Evolutionary conservation across 1,284 basidiomycete genomes (phyloP).

Genomic region (Trametes hirsuta): DNA sequence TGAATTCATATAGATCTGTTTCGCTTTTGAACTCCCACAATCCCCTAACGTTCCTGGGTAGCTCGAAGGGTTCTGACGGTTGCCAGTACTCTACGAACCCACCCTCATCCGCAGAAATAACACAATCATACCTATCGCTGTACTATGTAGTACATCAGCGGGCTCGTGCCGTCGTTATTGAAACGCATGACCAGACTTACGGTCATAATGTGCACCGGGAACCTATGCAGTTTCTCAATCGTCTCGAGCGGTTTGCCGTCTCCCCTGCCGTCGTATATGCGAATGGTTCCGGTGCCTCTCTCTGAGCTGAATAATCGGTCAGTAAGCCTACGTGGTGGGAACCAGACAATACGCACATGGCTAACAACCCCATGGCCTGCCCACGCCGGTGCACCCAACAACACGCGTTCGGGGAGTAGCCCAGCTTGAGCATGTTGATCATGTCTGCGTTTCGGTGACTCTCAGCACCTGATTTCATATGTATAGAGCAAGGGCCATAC

Average conservation of each 20-base stretch:
- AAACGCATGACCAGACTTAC: slow-evolving; percentile 52
- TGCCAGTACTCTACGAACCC: slow-evolving; percentile 99
- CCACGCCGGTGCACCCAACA: slow-evolving; percentile 94
- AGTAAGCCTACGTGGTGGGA: slow-evolving; percentile 24
- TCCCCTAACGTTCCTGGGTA: slow-evolving; percentile 77
- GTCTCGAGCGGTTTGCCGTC: slow-evolving; percentile 77
- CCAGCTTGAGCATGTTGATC: slow-evolving; percentile 97
- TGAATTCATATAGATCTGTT: slow-evolving; percentile 98
- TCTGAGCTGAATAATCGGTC: slow-evolving; percentile 67
- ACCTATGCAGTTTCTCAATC: slow-evolving; percentile 79
- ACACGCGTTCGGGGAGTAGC: slow-evolving; percentile 82
- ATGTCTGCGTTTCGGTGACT: slow-evolving; percentile 66
- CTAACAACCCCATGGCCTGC: slow-evolving; percentile 86
- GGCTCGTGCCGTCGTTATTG: background rate
- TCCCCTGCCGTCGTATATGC: slow-evolving; percentile 92
- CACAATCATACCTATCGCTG: slow-evolving; percentile 87
- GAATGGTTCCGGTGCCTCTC: slow-evolving; percentile 71
- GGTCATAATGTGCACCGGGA: slow-evolving; percentile 89
- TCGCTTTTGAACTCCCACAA: slow-evolving; percentile 91
- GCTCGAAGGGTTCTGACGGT: slow-evolving; percentile 83
- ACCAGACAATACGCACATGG: slow-evolving; percentile 61
- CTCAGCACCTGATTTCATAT: background rate
- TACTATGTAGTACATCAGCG: slow-evolving; percentile 56
- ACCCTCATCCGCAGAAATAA: slow-evolving; percentile 92
- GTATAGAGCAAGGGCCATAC: slow-evolving; percentile 14